Base-by-base conservation (phyloP, 1,139 yeast species). In the Blastobotrys elegans region DNA sequence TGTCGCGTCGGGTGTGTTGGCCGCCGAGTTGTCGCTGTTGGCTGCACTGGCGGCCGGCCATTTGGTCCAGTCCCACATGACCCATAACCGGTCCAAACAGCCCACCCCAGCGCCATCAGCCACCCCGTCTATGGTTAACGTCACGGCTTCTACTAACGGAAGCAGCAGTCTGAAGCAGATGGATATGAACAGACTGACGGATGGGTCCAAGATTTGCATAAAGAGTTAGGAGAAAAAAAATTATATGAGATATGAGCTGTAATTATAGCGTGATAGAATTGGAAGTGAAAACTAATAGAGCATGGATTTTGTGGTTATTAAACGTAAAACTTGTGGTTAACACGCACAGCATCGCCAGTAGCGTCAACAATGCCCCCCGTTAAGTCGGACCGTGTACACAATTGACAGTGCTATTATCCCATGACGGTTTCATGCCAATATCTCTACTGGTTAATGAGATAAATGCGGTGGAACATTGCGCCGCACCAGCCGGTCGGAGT, bases 41-140 rank as follows among this genome's bases (percentile, higher is more conserved):
- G 78, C 96, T 44, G 97, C 98, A 1, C 78, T 92, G 58, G 97
- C 98, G 5, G 97, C 97, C 37, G 99, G 99, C 46, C 99, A 94
- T 70, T 77, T 94, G 59, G 99, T 94, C 41, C 95, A 89, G 73
- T 85, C 96, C 55, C 99, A 94, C 69, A 94, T 94, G 98, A 83
- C 82, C 52, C 97, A 85, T 65, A 94, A 94, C 73, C 83, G 97
- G 68, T 75, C 79, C 50, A 81, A 77, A 42, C 77, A 79, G 18
- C 74, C 78, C 6, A 64, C 70, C 27, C 64, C 74, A 4, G 55
- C 67, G 8, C 61, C 65, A 17, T 52, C 61, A 17, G 53, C 34
- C 7, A 29, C 35, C 3, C 44, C 44, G 6, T 36, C 34, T 10
- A 38, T 32, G 8, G 27, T 34, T 32, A 27, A 40, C n/a, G 33